These are phyloP conservation scores for Teratosphaeriaceae sp. DNA, from an alignment of 2,329 filamentous ascomycete genomes.

Conservation along the genomic window DNA sequence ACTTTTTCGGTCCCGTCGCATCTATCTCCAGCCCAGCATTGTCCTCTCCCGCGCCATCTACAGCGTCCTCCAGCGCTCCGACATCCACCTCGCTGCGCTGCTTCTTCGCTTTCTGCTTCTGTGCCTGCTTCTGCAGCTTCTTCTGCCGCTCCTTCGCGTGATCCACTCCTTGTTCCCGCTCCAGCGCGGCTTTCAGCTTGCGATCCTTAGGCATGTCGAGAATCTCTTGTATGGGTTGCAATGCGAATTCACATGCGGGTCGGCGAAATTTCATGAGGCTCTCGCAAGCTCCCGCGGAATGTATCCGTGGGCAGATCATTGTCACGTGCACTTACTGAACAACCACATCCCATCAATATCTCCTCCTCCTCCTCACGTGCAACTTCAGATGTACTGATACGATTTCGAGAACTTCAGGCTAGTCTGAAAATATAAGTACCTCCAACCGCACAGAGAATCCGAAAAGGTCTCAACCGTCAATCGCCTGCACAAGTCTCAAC, in stretches of 20 bases:
- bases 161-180: constrained; percentile 55
- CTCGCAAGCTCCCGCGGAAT: neutral
- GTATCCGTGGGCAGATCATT: no score
- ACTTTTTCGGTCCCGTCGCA: constrained; percentile 12
- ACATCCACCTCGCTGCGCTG: constrained; percentile 24
- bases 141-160: constrained; percentile 62
- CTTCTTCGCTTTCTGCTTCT: constrained; percentile 39
- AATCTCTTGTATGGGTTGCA: neutral
- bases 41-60: constrained; percentile 23
- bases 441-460: neutral
- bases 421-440: no score
- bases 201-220: constrained; percentile 42
- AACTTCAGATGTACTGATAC: neutral
- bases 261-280: neutral
- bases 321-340: neutral
- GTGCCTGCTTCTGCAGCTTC: constrained; percentile 47
- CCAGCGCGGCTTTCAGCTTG: constrained; percentile 53
- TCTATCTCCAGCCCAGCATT: constrained; percentile 13
- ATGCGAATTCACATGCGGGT: neutral
- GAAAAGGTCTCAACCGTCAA: neutral
- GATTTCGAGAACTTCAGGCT: neutral
- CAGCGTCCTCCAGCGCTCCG: constrained; percentile 19
- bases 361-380: neutral
- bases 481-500: no score
- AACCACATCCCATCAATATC: neutral